Base-by-base conservation (phyloP, 192 early-diverging fungal genomes). In the Coemansia sp. region DNA sequence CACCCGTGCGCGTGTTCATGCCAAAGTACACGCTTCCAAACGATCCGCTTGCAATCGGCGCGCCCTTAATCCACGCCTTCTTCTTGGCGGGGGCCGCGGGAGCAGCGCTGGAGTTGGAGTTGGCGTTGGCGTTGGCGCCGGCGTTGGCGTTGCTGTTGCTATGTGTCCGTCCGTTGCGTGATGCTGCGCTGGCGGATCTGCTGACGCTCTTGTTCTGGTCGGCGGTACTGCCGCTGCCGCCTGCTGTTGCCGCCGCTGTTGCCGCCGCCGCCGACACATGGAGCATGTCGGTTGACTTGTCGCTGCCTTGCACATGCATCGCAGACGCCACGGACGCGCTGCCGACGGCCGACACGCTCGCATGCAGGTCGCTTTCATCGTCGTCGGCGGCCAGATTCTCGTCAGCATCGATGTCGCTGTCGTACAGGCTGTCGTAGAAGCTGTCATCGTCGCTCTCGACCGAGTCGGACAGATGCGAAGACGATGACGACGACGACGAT, bases 21-120 rank as follows among this genome's bases (percentile, higher is more conserved):
- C 90, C 98, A 55, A 92, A 86, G 66, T 93, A 99, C 13, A 99
- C 98, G 63, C 88, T 91, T 19, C 94, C 96, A 85, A 98, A 99
- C 13, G 94, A 93, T n/a, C 97, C 97, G 69, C 92, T 87, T 3
- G 95, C 97, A 76, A 99, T 99, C 16, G 93, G 85, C 37, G 87
- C 84, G 16, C 97, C 97, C 69, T 91, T 89, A 63, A 92, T 91
- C 93, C 95, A 98, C 53, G 87, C 71, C 66, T 75, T 73, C 51
- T 81, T 83, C 66, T 77, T 83, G 63, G 16, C 44, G 37, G 56
- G 56, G 19, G 65, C 60, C n/a, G 46, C 46, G 46, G 32, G 32
- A 32, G 32, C 32, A 32, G 32, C 32, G 32, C 4, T 32, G 1
- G 32, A 2, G 32, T 2, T 32, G 32, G 32, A 2, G 32, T 14